Conservation (phyloP, 2,329 filamentous ascomycete genomes). For the Venturia carpophila region DNA sequence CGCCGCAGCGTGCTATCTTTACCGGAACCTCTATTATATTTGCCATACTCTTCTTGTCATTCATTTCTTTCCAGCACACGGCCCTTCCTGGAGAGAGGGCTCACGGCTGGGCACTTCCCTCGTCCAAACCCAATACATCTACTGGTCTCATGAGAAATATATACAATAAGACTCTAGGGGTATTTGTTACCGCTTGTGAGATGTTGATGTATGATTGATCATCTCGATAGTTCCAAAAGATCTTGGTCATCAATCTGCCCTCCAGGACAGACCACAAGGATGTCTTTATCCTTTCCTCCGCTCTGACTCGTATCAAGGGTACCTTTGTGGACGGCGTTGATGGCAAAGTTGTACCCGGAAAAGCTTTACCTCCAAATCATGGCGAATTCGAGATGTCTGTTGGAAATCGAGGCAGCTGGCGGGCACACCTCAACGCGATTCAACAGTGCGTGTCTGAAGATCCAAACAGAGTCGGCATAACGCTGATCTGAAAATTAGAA, state of each 20-base stretch:
- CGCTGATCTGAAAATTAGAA: not conserved
- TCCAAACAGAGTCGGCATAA: too few species aligned
- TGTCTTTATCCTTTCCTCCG: constrained; percentile 37
- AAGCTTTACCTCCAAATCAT: constrained; percentile 33
- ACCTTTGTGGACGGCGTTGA: constrained; percentile 40
- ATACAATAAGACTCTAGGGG: constrained; percentile 14
- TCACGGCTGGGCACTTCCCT: not conserved
- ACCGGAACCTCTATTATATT: not conserved
- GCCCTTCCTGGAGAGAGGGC: not conserved
- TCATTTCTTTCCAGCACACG: not conserved
- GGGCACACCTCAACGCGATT: constrained; percentile 36
- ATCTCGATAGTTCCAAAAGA: constrained; percentile 34
- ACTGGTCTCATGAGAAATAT: not conserved
- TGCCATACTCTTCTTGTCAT: not conserved
- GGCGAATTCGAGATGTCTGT: constrained; percentile 25
- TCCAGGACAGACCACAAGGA: constrained; percentile 44
- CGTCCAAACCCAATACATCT: not conserved
- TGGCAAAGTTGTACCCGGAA: constrained; percentile 35
- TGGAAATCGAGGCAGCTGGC: constrained; percentile 36
- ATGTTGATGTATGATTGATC: not conserved
- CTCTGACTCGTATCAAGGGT: constrained; percentile 36
- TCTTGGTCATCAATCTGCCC: constrained; percentile 42
- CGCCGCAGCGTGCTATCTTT: not conserved
- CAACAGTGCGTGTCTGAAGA: not conserved
- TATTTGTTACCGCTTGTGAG: not conserved